Conservation (phyloP, 2,329 filamentous ascomycete genomes). For the Dactylellina sp. region DNA sequence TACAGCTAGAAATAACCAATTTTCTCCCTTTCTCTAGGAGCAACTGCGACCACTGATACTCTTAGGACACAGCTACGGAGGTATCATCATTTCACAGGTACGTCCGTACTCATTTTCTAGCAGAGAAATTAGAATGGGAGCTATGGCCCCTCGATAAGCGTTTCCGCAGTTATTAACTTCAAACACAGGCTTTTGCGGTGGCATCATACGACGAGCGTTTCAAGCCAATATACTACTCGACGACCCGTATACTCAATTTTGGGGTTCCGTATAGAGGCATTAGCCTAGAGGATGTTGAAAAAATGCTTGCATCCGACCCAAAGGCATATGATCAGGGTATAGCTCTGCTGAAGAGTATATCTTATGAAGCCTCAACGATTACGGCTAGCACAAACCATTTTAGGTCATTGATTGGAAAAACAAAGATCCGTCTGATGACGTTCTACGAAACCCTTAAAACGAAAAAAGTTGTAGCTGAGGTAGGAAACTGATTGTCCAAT, state of each 20-base stretch:
- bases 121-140: neutral
- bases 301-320: conserved; percentile 18
- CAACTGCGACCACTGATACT: conserved; percentile 34
- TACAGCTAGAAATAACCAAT: neutral
- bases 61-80: conserved; percentile 48
- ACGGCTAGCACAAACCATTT: conserved; percentile 23
- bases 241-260: conserved; percentile 29
- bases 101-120: neutral
- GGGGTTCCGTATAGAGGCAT: conserved; percentile 48
- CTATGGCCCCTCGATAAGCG: too few relatives aligned
- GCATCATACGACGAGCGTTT: conserved; percentile 10
- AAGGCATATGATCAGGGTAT: conserved; percentile 26
- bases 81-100: conserved; percentile 39
- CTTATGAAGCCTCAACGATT: conserved; percentile 19
- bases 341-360: conserved; percentile 5
- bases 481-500: neutral
- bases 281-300: conserved; percentile 28
- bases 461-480: conserved; percentile 26
- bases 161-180: neutral
- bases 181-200: conserved; percentile 21
- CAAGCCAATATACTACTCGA: conserved; percentile 37
- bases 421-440: conserved; percentile 8
- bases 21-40: neutral
- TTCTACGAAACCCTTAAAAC: conserved; percentile 42
- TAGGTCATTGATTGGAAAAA: neutral